These are phyloP conservation scores for Pseudevernia furfuracea DNA, from an alignment of 495 filamentous ascomycete genomes.

Conservation along the genomic window DNA sequence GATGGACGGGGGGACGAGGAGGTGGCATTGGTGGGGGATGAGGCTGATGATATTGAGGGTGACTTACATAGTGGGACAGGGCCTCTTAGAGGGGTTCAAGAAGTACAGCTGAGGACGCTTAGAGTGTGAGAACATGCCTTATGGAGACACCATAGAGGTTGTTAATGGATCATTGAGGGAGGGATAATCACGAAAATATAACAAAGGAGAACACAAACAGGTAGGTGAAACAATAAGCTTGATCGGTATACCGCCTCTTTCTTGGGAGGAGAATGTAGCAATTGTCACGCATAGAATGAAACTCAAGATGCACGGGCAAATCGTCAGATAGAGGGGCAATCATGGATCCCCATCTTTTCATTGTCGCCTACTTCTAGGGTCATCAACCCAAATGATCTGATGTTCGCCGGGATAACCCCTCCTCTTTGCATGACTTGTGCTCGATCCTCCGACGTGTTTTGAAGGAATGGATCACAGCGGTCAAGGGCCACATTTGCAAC, in stretches of 20 bases:
- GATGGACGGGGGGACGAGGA: slow-evolving; percentile 15
- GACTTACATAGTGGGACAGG: slow-evolving; percentile 7
- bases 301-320: no score
- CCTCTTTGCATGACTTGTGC: no score
- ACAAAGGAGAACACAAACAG: neutral
- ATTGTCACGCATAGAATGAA: no score
- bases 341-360: no score
- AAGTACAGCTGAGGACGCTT: slow-evolving; percentile 24
- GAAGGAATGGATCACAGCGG: neutral
- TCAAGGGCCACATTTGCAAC: neutral
- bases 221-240: neutral
- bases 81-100: slow-evolving; percentile 22
- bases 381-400: no score
- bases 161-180: no score
- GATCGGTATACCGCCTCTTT: neutral
- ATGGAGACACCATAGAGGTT: no score
- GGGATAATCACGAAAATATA: neutral
- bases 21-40: slow-evolving; percentile 13
- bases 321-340: no score
- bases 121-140: slow-evolving; percentile 18
- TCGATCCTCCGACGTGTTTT: no score
- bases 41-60: slow-evolving; percentile 4
- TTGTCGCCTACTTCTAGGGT: no score
- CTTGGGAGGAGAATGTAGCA: no score
- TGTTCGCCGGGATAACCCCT: no score